Evolutionary conservation across 2,329 filamentous ascomycete genomes (phyloP).

Genomic region (Didymella pomorum): DNA sequence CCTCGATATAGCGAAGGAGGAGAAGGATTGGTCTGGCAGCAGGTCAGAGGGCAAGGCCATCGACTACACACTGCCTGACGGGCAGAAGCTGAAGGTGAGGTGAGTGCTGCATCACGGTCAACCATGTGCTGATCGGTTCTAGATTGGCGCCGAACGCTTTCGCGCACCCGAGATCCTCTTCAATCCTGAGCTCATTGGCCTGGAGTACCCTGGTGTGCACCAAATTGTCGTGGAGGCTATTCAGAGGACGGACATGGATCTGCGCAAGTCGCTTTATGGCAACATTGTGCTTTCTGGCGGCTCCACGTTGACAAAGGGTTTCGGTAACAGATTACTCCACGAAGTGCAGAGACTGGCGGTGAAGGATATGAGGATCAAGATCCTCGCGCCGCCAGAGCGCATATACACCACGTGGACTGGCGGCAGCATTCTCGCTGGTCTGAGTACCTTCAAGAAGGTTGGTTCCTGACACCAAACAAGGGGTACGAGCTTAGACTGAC

Average conservation of each 20-base stretch:
- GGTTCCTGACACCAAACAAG: conserved; percentile 39
- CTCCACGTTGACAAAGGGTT: conserved; percentile 95
- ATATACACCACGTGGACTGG: conserved; percentile 99
- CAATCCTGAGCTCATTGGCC: conserved; percentile 93
- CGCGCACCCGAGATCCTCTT: conserved; percentile 96
- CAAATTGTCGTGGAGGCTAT: conserved; percentile 98
- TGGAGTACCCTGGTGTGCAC: conserved; percentile 96
- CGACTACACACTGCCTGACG: conserved; percentile 91
- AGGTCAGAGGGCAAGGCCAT: conserved; percentile 81
- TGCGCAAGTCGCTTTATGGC: conserved; percentile 90
- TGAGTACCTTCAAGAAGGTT: conserved; percentile 99
- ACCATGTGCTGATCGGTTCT: conserved; percentile 35
- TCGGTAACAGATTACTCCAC: conserved; percentile 88
- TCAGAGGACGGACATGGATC: conserved; percentile 91
- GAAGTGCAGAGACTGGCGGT: conserved; percentile 94
- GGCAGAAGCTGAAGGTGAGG: conserved; percentile 85
- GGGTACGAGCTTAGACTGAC: conserved; percentile 37
- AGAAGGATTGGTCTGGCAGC: conserved; percentile 89
- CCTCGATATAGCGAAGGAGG: conserved; percentile 87
- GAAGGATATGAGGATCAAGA: conserved; percentile 99
- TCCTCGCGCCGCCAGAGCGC: conserved; percentile 94
- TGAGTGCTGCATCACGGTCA: conserved; percentile 14
- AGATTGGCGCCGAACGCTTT: conserved; percentile 94
- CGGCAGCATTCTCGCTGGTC: conserved; percentile 91
- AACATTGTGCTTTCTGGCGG: conserved; percentile 98